Conservation (phyloP, 371 early-diverging fungal genomes). For the Gilbertella persicaria region DNA sequence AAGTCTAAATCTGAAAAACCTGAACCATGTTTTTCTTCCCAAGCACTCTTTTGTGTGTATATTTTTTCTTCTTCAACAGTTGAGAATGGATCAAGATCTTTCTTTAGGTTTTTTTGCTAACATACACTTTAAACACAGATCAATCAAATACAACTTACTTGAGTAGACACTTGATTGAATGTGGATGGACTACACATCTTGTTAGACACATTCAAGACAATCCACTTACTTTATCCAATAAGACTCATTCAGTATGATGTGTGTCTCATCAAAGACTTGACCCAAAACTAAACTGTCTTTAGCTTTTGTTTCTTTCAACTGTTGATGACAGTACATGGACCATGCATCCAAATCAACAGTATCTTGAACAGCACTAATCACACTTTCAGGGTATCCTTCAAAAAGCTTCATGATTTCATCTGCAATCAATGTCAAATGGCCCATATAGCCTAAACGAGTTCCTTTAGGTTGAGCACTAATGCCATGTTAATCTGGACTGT, state of each 20-base stretch:
- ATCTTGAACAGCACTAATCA: constrained; percentile 57
- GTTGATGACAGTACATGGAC: constrained; percentile 81
- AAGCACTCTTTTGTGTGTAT: no score
- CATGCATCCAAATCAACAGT: constrained; percentile 78
- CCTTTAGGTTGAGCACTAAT: constrained; percentile 76
- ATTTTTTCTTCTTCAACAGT: not conserved
- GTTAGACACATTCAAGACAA: not conserved
- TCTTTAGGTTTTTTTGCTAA: no score
- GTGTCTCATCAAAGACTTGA: constrained; percentile 44
- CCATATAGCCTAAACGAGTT: constrained; percentile 95
- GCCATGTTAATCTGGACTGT: not conserved
- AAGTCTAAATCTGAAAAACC: no score
- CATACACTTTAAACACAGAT: not conserved
- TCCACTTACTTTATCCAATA: not conserved
- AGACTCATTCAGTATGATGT: not conserved
- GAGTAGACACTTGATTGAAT: not conserved
- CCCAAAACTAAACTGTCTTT: constrained; percentile 89
- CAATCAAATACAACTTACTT: not conserved
- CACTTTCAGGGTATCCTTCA: constrained; percentile 66
- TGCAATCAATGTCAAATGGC: constrained; percentile 93
- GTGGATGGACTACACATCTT: no score
- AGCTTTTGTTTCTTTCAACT: constrained; percentile 82
- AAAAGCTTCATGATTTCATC: constrained; percentile 90
- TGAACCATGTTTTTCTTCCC: not conserved
- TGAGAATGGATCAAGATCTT: not conserved